Evolutionary conservation across 176 grass and related monocot species (phyloP).

Genomic region (Chloris gayana): DNA sequence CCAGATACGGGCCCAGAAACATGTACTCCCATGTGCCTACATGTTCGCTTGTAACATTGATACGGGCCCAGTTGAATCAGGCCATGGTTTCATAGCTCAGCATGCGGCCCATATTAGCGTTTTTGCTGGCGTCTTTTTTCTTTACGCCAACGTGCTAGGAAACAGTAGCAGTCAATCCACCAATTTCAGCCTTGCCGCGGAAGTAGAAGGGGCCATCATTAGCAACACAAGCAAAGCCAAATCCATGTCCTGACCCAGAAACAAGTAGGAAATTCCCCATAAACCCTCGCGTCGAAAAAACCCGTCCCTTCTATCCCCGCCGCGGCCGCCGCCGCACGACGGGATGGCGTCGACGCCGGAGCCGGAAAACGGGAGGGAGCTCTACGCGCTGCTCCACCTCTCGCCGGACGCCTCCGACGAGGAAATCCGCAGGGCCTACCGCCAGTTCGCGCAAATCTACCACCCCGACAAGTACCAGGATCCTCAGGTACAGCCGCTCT

Average conservation of each 20-base stretch:
- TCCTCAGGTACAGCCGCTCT: constrained; percentile 42
- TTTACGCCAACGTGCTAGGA: background rate
- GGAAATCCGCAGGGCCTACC: constrained; percentile 91
- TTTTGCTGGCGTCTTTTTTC: background rate
- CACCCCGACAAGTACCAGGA: constrained; percentile 91
- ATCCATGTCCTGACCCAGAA: background rate
- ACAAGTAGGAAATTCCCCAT: background rate
- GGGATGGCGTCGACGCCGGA: constrained; percentile 47
- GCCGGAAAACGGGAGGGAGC: constrained; percentile 56
- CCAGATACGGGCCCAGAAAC: too few relatives aligned
- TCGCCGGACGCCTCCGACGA: constrained; percentile 75
- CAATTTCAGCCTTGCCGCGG: background rate
- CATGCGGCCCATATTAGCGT: too few relatives aligned
- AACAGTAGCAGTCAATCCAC: background rate
- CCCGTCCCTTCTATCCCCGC: background rate
- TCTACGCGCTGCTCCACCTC: constrained; percentile 87
- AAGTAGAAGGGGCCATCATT: constrained; percentile 11
- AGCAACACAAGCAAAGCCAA: background rate
- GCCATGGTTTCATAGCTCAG: too few relatives aligned
- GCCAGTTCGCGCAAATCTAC: constrained; percentile 93
- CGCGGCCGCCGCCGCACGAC: constrained; percentile 25
- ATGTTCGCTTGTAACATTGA: too few relatives aligned
- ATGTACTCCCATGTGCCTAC: too few relatives aligned
- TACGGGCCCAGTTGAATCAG: too few relatives aligned
- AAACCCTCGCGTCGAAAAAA: constrained; percentile 41